Percentiles rank a stretch among this genome's conserved stretches.
These are phyloP conservation scores for Saturnispora ahearnii DNA, from an alignment of 805 yeast species.

Conservation along the genomic window DNA sequence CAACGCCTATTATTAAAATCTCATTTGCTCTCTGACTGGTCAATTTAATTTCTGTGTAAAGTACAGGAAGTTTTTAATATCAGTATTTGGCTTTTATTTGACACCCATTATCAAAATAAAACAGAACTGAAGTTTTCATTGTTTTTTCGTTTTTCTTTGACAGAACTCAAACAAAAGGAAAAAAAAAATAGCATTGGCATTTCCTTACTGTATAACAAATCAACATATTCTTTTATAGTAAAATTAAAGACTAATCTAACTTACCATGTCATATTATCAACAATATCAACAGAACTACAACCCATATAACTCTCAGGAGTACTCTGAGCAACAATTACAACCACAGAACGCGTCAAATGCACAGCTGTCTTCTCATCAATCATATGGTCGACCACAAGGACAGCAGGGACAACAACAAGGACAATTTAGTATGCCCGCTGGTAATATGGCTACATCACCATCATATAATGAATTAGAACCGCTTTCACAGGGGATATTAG, in stretches of 20 bases:
- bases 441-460: conserved; percentile 3
- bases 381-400: conserved; percentile 1
- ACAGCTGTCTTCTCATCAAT: background rate
- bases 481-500: conserved; percentile 53
- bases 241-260: background rate
- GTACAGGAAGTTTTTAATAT: too few species aligned
- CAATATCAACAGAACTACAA: conserved; percentile 17
- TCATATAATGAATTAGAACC: conserved; percentile 4
- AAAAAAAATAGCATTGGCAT: background rate
- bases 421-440: conserved; percentile 3
- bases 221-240: background rate
- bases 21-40: too few species aligned
- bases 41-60: too few species aligned
- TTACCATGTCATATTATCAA: conserved; percentile 29
- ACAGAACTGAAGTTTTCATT: background rate
- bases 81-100: background rate
- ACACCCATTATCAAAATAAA: background rate
- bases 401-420: conserved; percentile 4
- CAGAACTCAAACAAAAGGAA: background rate
- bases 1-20: too few species aligned
- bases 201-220: background rate
- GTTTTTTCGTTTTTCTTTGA: background rate
- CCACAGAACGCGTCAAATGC: background rate
- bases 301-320: conserved; percentile 5
- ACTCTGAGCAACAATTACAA: conserved; percentile 7